Base-by-base conservation (phyloP, 805 yeast genomes). In the Clavispora vitiphila region DNA sequence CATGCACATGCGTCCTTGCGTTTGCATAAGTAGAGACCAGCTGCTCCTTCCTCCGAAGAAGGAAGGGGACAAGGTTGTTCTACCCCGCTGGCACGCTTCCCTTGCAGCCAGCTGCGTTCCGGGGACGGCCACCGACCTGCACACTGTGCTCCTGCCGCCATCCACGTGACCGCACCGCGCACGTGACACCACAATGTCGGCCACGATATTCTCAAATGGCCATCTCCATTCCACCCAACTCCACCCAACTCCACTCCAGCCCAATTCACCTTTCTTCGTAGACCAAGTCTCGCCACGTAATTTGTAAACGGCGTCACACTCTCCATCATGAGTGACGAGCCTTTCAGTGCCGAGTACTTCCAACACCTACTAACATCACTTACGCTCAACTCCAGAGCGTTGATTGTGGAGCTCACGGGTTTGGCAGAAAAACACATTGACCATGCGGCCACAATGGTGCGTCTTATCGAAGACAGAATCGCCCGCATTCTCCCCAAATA, bases 321-420 rank as follows among this genome's bases (percentile, higher is more conserved):
- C 20, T 12, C 29, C 26, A 35, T 34, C 7, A 49, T 43, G 50
- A 38, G 37, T 12, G 59, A 56, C 30, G 61, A 58, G 34, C 53
- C 51, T 20, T 57, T 58, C 43, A 55, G 50, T 40, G 51, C 56
- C 27, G 62, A 61, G 18, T 55, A 58, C 46, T 65, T 54, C 50
- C 58, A 58, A 46, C 59, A 60, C 41, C 56, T 62, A 27, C 57
- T 68, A 36, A 46, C 51, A 14, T 58, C 63, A 34, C 57, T 67
- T n/a, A 65, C 69, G 23, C 57, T 65, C 40, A 65, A 64, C 44
- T 61, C 71, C 6, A 43, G 69, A 39, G 64, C 69, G 3, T 52
- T 68, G 26, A 69, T 69, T 20, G 61, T 62, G 27, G 71, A 65
- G 42, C 56, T 69, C 20, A 67, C 75, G 8, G 49, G 61, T 10